Percentiles rank a stretch among this genome's conserved stretches.
Conservation (phyloP, 495 filamentous ascomycete genomes). For the Tuber borchii region DNA sequence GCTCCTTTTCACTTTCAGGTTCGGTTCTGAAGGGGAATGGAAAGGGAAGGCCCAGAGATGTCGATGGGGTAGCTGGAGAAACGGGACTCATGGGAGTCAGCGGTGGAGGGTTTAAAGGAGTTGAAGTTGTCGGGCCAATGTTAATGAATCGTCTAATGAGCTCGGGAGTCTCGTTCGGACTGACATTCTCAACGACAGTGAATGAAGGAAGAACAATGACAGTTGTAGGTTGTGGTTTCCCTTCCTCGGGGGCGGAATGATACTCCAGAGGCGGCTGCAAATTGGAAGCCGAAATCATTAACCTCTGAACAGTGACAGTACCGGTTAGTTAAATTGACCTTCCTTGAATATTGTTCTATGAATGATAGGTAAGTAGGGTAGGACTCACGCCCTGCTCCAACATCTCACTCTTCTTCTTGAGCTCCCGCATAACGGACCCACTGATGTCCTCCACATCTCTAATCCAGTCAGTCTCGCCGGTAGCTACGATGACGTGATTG, state of each 20-base stretch:
- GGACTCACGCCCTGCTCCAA: conserved; percentile 67
- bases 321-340: conserved; percentile 9
- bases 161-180: conserved; percentile 62
- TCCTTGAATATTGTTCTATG: not conserved
- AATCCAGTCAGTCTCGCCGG: conserved; percentile 92
- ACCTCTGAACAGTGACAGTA: conserved; percentile 49
- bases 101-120: conserved; percentile 53
- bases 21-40: not conserved
- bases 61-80: conserved; percentile 1
- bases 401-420: conserved; percentile 57
- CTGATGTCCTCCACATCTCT: conserved; percentile 81
- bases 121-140: conserved; percentile 64
- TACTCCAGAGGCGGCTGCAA: conserved; percentile 67
- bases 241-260: conserved; percentile 49
- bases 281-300: conserved; percentile 92
- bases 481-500: conserved; percentile 85
- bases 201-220: conserved; percentile 85
- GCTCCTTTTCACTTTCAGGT: not conserved
- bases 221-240: conserved; percentile 62
- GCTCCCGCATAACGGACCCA: conserved; percentile 91
- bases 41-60: not conserved
- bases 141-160: conserved; percentile 69
- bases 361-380: conserved; percentile 12
- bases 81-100: conserved; percentile 38
- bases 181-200: conserved; percentile 77